Percentiles rank a stretch among this genome's conserved stretches.
Conservation (phyloP, 257 asterid genomes). For the Linaria vulgaris region DNA sequence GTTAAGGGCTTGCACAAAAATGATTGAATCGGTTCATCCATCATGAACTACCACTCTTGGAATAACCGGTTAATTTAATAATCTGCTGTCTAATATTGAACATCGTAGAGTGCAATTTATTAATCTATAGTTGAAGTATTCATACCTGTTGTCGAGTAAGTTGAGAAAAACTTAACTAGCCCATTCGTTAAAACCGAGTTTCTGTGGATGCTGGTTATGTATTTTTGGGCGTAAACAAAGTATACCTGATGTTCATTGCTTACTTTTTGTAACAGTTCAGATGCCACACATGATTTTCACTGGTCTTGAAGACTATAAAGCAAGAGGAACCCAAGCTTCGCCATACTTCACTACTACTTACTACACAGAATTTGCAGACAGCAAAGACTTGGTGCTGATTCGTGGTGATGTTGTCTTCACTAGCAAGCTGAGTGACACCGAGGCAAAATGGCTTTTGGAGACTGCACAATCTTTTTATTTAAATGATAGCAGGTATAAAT, state of each 20-base stretch:
- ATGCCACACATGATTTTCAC: constrained; percentile 89
- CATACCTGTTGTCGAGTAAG: background rate
- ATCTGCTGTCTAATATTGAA: background rate
- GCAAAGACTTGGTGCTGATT: constrained; percentile 79
- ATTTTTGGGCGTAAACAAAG: background rate
- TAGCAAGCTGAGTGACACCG: constrained; percentile 82
- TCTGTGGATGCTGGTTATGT: background rate
- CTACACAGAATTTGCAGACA: constrained; percentile 85
- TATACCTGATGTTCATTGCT: constrained; percentile 12
- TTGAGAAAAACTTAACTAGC: background rate
- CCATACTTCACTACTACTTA: constrained; percentile 76
- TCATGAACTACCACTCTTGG: background rate
- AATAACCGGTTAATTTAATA: background rate
- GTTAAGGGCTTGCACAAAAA: background rate
- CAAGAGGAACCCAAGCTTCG: constrained; percentile 96
- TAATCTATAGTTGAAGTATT: background rate
- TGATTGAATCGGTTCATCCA: background rate
- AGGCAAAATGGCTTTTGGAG: constrained; percentile 88
- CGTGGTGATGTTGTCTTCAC: constrained; percentile 86
- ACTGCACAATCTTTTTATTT: constrained; percentile 83
- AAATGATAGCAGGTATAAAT: constrained; percentile 81
- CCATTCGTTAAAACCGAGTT: background rate
- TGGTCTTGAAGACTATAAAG: constrained; percentile 96
- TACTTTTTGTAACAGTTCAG: constrained; percentile 56
- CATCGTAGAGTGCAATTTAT: background rate